Conservation (phyloP, 257 asterid species). For the Pogostemon cablin region DNA sequence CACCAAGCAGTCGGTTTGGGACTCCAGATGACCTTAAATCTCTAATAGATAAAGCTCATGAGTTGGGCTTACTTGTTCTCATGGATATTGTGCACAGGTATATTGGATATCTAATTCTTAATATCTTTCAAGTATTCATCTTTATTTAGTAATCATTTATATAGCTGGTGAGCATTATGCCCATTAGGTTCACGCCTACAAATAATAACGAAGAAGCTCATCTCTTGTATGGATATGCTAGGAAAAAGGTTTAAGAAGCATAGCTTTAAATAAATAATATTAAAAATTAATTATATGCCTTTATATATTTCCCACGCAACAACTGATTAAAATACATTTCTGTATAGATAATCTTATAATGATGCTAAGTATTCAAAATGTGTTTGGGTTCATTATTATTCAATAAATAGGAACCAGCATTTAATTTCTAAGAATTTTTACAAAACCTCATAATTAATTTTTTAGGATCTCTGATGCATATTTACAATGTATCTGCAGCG, state of each 20-base stretch:
- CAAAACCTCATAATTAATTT: background rate
- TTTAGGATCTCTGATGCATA: background rate
- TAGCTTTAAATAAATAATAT: background rate
- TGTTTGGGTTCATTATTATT: background rate
- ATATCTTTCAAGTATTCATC: constrained; percentile 29
- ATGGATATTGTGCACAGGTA: constrained; percentile 99
- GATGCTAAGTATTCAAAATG: background rate
- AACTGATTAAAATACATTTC: background rate
- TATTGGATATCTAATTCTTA: constrained; percentile 18
- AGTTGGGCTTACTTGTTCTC: constrained; percentile 89
- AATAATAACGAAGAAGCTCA: background rate
- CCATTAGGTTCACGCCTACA: constrained; percentile 13
- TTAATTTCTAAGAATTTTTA: background rate
- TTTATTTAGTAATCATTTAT: constrained; percentile 11
- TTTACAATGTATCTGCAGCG: background rate
- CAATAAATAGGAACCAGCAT: background rate
- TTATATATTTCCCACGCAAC: background rate
- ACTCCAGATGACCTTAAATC: constrained; percentile 97
- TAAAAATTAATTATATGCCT: background rate
- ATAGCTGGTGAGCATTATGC: constrained; percentile 19
- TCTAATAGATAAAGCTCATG: constrained; percentile 95
- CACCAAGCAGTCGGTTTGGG: constrained; percentile 99
- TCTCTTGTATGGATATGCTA: background rate
- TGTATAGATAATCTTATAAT: background rate
- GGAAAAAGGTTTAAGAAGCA: background rate